phyloP scores from a whole-genome alignment of 139 green algal species.

The Yamagishiella unicocca region DNA sequence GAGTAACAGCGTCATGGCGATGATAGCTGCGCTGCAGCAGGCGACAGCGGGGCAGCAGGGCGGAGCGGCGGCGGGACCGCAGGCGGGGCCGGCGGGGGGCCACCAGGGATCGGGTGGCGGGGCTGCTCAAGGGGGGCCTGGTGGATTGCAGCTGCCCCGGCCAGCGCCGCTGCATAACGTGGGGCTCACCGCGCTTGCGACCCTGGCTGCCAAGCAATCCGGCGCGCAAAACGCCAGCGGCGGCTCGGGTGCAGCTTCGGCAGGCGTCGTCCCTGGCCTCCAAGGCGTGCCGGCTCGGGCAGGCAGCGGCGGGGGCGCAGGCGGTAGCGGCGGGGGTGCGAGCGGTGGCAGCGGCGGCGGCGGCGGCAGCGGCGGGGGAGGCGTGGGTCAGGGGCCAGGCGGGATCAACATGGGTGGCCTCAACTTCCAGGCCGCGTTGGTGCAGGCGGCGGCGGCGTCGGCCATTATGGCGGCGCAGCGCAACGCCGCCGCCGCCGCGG shows the following conservation, averaged over 20 bases:
- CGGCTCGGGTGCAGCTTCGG: not conserved
- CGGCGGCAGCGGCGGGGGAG: not conserved
- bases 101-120: too few relatives aligned
- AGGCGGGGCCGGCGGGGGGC: not conserved
- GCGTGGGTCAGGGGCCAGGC: not conserved
- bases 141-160: not conserved
- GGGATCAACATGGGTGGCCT: too few relatives aligned
- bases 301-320: not conserved
- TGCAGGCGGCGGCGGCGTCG: conserved; percentile 7
- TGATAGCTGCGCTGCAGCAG: conserved; percentile 21
- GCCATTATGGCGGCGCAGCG: conserved; percentile 8
- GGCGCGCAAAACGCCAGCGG: not conserved
- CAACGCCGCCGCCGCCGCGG: not conserved
- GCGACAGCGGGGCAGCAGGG: not conserved
- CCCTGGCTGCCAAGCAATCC: conserved; percentile 8
- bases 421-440: conserved; percentile 9
- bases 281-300: not conserved
- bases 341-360: not conserved
- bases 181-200: not conserved
- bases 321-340: not conserved
- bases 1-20: not conserved
- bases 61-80: not conserved
- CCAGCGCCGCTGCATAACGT: not conserved
- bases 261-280: not conserved
- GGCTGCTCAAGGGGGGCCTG: not conserved